Percentiles rank a stretch among this genome's conserved stretches.
Evolutionary conservation across 1,139 yeast genomes (phyloP).

Genomic region (Yamadazyma sp.): DNA sequence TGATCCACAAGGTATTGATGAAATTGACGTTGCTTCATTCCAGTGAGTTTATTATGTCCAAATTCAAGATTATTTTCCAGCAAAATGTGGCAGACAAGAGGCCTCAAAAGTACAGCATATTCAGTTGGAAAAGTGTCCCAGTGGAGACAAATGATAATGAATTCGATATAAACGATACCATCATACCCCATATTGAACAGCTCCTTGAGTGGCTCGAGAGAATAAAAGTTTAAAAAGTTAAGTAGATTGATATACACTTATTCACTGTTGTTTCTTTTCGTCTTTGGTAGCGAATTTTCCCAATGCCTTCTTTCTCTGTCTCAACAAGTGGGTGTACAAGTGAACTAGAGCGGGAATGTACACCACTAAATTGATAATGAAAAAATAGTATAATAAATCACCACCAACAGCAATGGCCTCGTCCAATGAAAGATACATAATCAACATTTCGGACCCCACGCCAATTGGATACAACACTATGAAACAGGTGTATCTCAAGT

Average conservation of each 20-base stretch:
- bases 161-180: slow-evolving; percentile 35
- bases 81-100: slow-evolving; percentile 24
- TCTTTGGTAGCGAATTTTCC: slow-evolving; percentile 26
- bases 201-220: slow-evolving; percentile 33
- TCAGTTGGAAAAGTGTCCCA: slow-evolving; percentile 14
- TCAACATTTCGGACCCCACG: slow-evolving; percentile 75
- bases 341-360: slow-evolving; percentile 88
- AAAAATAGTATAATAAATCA: slow-evolving; percentile 50
- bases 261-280: slow-evolving; percentile 8
- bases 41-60: slow-evolving; percentile 30
- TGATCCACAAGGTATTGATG: slow-evolving; percentile 28
- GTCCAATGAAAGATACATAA: slow-evolving; percentile 66
- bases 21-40: slow-evolving; percentile 34
- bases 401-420: slow-evolving; percentile 59
- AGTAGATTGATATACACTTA: not conserved
- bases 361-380: slow-evolving; percentile 57
- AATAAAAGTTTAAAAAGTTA: slow-evolving; percentile 1
- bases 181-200: slow-evolving; percentile 32
- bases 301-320: slow-evolving; percentile 75
- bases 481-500: slow-evolving; percentile 83
- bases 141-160: slow-evolving; percentile 18
- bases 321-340: slow-evolving; percentile 84
- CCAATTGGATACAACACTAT: slow-evolving; percentile 87
- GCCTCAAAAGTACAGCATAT: slow-evolving; percentile 9
- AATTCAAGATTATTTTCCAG: slow-evolving; percentile 35